Conservation (phyloP, 2,329 filamentous ascomycete genomes). For the Colletotrichum abscissum region DNA sequence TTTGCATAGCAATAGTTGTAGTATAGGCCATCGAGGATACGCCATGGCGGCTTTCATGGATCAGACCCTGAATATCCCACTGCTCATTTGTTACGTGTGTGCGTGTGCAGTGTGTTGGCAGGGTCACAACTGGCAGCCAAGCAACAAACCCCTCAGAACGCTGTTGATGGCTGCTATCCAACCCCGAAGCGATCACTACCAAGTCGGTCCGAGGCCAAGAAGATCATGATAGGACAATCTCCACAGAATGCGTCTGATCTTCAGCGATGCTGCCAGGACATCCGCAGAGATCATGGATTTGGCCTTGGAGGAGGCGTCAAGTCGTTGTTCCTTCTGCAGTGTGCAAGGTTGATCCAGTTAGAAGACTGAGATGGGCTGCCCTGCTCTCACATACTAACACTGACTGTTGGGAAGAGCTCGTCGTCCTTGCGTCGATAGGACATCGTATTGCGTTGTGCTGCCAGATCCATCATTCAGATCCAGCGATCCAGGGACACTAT, state of each 20-base stretch:
- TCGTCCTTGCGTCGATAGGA: neutral
- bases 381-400: neutral
- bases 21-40: neutral
- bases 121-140: neutral
- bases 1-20: neutral
- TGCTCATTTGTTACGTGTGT: neutral
- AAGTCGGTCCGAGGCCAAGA: constrained; percentile 11
- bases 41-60: neutral
- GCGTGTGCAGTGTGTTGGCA: neutral
- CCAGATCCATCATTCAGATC: neutral
- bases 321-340: constrained; percentile 14
- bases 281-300: neutral
- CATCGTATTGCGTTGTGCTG: constrained; percentile 7
- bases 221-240: constrained; percentile 29
- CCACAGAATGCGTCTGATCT: constrained; percentile 31
- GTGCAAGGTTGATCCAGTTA: constrained; percentile 27
- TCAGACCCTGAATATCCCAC: neutral
- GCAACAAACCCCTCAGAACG: neutral
- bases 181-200: constrained; percentile 28
- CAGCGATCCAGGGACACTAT: neutral
- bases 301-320: constrained; percentile 5
- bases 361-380: neutral
- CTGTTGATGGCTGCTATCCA: neutral
- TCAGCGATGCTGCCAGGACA: constrained; percentile 10
- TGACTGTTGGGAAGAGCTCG: neutral